These are phyloP conservation scores for Arthonia radiata DNA, from an alignment of 495 filamentous ascomycete genomes.

Conservation along the genomic window DNA sequence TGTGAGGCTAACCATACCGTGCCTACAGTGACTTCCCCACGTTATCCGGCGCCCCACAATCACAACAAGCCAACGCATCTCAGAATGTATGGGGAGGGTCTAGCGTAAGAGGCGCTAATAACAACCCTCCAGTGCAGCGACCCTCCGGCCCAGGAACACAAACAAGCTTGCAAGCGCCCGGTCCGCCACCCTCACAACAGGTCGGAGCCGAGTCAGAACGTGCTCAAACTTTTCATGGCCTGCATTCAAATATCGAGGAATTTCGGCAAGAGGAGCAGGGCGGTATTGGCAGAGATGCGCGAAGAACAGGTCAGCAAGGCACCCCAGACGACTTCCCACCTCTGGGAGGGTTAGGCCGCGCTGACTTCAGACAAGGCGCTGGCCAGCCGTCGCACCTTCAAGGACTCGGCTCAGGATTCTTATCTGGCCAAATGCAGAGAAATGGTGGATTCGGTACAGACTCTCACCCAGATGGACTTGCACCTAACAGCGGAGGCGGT, in stretches of 20 bases:
- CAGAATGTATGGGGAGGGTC: slow-evolving; percentile 45
- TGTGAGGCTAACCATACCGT: neutral
- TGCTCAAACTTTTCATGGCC: slow-evolving; percentile 26
- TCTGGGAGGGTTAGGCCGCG: slow-evolving; percentile 41
- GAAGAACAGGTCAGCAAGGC: slow-evolving; percentile 33
- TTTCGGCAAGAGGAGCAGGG: slow-evolving; percentile 35
- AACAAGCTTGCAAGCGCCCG: slow-evolving; percentile 17
- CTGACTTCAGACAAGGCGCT: slow-evolving; percentile 48
- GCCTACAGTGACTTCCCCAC: slow-evolving; percentile 55
- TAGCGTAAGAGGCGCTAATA: slow-evolving; percentile 28
- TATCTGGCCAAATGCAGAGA: slow-evolving; percentile 41
- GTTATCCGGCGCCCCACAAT: slow-evolving; percentile 44
- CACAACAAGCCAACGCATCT: slow-evolving; percentile 28
- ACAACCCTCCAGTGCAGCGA: slow-evolving; percentile 37
- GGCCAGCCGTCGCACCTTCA: too few species aligned
- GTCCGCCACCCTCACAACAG: slow-evolving; percentile 20
- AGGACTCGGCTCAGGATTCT: too few species aligned
- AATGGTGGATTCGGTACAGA: slow-evolving; percentile 36
- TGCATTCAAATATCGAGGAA: too few species aligned
- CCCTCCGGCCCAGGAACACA: too few species aligned
- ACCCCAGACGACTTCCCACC: slow-evolving; percentile 71
- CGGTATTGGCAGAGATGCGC: slow-evolving; percentile 28
- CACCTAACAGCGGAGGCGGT: slow-evolving; percentile 8
- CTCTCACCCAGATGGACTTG: slow-evolving; percentile 21
- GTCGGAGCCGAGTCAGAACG: slow-evolving; percentile 26